Base-by-base conservation (phyloP, 768 basidiomycete species). In the Lenzites betulinus region DNA sequence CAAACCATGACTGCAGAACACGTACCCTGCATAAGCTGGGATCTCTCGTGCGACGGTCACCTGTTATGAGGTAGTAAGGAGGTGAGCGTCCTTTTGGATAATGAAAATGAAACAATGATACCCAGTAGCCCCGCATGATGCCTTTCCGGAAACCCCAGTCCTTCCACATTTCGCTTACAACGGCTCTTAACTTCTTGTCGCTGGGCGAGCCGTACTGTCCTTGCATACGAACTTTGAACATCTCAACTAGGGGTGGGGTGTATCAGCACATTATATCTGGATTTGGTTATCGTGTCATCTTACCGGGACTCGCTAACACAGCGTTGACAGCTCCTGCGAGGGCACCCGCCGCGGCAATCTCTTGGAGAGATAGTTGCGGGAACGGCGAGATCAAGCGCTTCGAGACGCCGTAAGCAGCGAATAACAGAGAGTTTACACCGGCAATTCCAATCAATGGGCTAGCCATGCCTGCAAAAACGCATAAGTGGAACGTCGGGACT, bases 161-260 rank as follows among this genome's bases (percentile, higher is more conserved):
- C 30, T 70, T 74, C 89, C 93, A 97, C 88, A 95, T 93, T 64
- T 95, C 94, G 22, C 75, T 77, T 16, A 83, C 84, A 9, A 98
- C 81, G 8, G 77, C 80, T 36, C 88, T 76, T 26, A 99, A 78
- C 41, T 84, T 82, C 73, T 95, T 89, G 71, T 98, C 95, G 9
- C 82, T 80, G 13, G 84, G 79, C 3, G 79, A 81, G 12, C 95
- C 96, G 66, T 97, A 96, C 71, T 98, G 92, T 7, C 90, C 95
- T 74, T 97, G 95, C 96, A 97, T 97, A 18, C 92, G 83, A 28
- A 98, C 93, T 75, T 99, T 98, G 79, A 98, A 98, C 91, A 98
- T 93, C 75, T 99, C 97, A 51, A 94, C 92, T 93, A 20, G 9
- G 36, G 61, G 38, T 68, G 54, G 43, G 62, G 16, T 38, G n/a